Conservation (phyloP, 352 stramenopile species). For the Pythium utonaiense region DNA sequence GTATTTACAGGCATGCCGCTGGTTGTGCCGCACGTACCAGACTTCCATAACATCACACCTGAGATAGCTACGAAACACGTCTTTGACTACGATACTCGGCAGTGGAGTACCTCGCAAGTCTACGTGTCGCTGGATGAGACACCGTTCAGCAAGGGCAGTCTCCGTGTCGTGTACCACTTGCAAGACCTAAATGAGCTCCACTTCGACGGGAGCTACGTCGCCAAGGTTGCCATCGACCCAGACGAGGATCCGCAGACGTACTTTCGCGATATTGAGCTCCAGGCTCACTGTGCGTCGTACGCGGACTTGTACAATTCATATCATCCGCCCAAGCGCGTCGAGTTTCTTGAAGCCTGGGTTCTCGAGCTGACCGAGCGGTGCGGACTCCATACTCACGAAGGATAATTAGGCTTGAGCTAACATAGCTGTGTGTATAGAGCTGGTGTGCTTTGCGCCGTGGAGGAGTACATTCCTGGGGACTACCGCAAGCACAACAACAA, state of each 20-base stretch:
- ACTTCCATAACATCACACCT: conserved; percentile 53
- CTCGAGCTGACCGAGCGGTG: conserved; percentile 67
- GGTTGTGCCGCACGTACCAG: conserved; percentile 71
- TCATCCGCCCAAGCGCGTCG: conserved; percentile 71
- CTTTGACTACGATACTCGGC: conserved; percentile 70
- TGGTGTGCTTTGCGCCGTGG: conserved; percentile 69
- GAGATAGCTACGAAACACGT: conserved; percentile 75
- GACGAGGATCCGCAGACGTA: conserved; percentile 87
- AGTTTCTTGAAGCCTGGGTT: conserved; percentile 84
- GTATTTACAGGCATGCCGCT: conserved; percentile 44
- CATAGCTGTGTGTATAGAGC: no score
- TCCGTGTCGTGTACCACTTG: conserved; percentile 80
- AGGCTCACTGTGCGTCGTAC: conserved; percentile 84
- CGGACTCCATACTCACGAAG: no score
- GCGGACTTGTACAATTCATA: conserved; percentile 86
- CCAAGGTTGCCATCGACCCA: conserved; percentile 84
- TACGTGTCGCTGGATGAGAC: conserved; percentile 75
- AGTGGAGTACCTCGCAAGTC: conserved; percentile 71
- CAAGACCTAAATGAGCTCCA: conserved; percentile 47
- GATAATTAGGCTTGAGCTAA: no score
- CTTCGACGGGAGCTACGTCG: conserved; percentile 60
- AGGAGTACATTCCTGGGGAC: conserved; percentile 78
- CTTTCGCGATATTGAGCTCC: conserved; percentile 86
- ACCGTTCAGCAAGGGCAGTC: conserved; percentile 76
- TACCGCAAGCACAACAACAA: conserved; percentile 91